Evolutionary conservation across 176 grass and related monocot genomes (phyloP), one percentile per base, ranked within the genome.

Genomic region (Eremochloa ophiuroides): DNA sequence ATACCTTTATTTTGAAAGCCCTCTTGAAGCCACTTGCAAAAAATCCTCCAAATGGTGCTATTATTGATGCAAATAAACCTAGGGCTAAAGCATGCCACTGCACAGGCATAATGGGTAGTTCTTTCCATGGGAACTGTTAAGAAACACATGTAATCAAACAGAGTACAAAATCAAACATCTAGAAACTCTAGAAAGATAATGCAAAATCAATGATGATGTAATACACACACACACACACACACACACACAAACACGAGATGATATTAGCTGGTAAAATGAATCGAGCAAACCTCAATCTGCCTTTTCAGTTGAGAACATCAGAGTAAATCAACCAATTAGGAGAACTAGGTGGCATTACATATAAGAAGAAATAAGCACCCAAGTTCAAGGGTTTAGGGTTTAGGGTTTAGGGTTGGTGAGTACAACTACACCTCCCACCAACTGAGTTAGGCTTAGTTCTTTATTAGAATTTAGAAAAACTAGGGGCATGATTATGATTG

Each of bases 41-140:
- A 90, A 99, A 99, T 12, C 97, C 97, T 88, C 97, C 97, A 90
- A 99, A 99, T 48, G 97, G 97, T 66, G 97, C 97, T 75, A 99
- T 95, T 86, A 99, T 99, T 63, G 97, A 99, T 80, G 97, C 93
- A 92, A 99, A 99, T 74, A 99, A 83, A 64, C 97, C 97, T 64
- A 99, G 85, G 60, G 93, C 97, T 69, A 99, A 75, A 83, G 91
- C 97, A 96, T 99, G 97, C 91, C 91, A 93, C 69, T 96, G 93
- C 77, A 96, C 97, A 17, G 97, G 97, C 81, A 96, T 83, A 94
- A 96, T 85, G 73, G 61, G 50, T 78, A 89, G 38, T 86, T 99
- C 93, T 82, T 96, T 93, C 93, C 93, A 99, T 25, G 85, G 93
- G 78, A 96, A 90, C 97, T 99, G 76, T 62, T 59, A 59, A 91